Base-by-base conservation (phyloP, 1,284 basidiomycete species). In the Coniferiporia sulphurascens region DNA sequence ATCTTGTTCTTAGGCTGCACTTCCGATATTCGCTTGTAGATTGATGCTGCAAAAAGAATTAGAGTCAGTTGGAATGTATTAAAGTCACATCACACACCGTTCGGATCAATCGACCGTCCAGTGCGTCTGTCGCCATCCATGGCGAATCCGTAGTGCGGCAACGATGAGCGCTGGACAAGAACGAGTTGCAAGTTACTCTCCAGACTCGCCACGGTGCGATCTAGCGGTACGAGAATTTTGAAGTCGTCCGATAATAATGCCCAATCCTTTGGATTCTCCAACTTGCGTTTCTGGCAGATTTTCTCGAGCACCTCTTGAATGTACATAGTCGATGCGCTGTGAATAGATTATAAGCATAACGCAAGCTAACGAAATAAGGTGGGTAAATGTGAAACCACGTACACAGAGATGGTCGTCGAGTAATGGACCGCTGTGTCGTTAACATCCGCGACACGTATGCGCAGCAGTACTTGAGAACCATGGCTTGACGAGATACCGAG, bases 241-340 rank as follows among this genome's bases (percentile, higher is more conserved):
- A 84, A 78, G 65, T 93, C 87, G 8, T 83, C 84, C 15, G 94
- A 78, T 55, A 95, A 79, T 1, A 97, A 79, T 0, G 91, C 91
- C 74, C 93, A 96, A 61, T 95, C 89, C 58, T 88, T 87, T 1
- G 89, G 80, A 65, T 89, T 83, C 41, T 78, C 77, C 17, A 92
- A 76, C 62, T 88, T 86, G 41, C 87, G 83, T 69, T 86, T 89
- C 55, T 83, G 79, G 69, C 91, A 93, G 1, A 95, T 84, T 21
- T 85, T 77, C 65, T 98, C 95, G 43, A 98, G 83, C 0, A 95
- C 91, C 72, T 99, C 95, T 58, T 94, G 91, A 80, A 98, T 89
- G 72, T 98, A 99, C 88, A 93, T 97, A n/a, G 93, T 94, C 13
- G 89, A 83, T 2, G 93, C 89, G 1, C 92, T 95, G 63, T 19